Evolutionary conservation across 495 filamentous ascomycete genomes (phyloP).

Genomic region (Aspergillus ostianus): DNA sequence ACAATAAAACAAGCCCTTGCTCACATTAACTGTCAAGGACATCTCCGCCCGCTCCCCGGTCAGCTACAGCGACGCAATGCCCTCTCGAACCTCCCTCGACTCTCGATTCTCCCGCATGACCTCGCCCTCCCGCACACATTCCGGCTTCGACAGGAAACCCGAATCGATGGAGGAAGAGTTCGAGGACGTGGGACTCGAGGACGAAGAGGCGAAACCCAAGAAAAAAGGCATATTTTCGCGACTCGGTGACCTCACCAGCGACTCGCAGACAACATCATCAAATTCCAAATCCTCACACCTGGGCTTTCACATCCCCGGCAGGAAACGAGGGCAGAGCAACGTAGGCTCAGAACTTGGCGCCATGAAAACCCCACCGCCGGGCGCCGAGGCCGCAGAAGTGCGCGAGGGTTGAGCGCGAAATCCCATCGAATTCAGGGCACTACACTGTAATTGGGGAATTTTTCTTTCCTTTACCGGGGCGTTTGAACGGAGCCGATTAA

Average conservation of each 20-base stretch:
- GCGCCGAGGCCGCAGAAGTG: conserved; percentile 27
- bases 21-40: conserved; percentile 55
- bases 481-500: not conserved
- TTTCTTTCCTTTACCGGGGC: not conserved
- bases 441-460: conserved; percentile 4
- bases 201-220: conserved; percentile 72
- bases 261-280: conserved; percentile 42
- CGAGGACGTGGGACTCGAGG: conserved; percentile 87
- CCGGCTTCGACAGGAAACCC: conserved; percentile 48
- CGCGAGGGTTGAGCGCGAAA: conserved; percentile 21
- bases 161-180: conserved; percentile 75
- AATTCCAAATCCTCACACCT: conserved; percentile 31
- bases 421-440: not conserved
- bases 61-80: conserved; percentile 50
- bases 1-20: not conserved
- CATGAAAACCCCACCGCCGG: conserved; percentile 41
- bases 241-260: conserved; percentile 63
- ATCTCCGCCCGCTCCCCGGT: conserved; percentile 88
- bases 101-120: conserved; percentile 58
- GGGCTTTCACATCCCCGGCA: conserved; percentile 64
- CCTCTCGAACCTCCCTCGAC: conserved; percentile 77
- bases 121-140: conserved; percentile 50
- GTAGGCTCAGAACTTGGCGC: conserved; percentile 66
- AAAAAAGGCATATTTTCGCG: conserved; percentile 82
- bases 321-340: conserved; percentile 73